phyloP scores from a whole-genome alignment of 2,329 filamentous ascomycete species.

The Immersiporthe knoxdaviesiana region DNA sequence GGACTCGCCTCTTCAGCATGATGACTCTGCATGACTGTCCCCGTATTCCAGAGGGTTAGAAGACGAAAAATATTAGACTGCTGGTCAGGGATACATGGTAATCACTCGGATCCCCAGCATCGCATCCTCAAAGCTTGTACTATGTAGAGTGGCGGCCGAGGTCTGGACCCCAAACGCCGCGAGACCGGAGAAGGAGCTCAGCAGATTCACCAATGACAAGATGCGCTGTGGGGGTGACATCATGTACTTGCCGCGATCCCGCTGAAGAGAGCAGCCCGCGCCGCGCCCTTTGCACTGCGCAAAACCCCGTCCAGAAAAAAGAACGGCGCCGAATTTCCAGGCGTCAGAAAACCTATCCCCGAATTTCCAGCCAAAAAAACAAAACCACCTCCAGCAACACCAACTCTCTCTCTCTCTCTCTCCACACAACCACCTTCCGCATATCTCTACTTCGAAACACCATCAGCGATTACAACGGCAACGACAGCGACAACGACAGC shows the following conservation, averaged over 20 bases:
- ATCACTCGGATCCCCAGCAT: not conserved
- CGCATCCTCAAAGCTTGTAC: not conserved
- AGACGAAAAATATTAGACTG: not conserved
- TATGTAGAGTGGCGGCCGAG: conserved; percentile 3
- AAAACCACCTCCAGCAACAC: not conserved
- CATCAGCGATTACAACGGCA: not conserved
- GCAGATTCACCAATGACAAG: conserved; percentile 13
- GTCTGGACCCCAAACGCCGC: not conserved
- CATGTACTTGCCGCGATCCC: conserved; percentile 14
- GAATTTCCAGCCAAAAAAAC: not conserved
- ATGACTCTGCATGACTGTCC: not conserved
- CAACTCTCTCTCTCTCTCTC: too few species aligned
- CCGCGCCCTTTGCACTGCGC: conserved; percentile 16
- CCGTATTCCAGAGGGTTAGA: not conserved
- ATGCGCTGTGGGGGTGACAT: conserved; percentile 26
- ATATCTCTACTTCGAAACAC: not conserved
- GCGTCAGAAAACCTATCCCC: conserved; percentile 9
- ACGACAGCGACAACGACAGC: not conserved
- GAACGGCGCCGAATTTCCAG: conserved; percentile 22
- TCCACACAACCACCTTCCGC: conserved; percentile 9
- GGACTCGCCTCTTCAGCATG: not conserved
- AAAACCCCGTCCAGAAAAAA: conserved; percentile 14
- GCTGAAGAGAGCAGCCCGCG: conserved; percentile 8
- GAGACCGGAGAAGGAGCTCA: conserved; percentile 7
- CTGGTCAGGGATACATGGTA: not conserved